Evolutionary conservation across 176 grass and related monocot genomes (phyloP), one percentile per base, ranked within the genome.

Genomic region (Hyparrhenia diplandra): DNA sequence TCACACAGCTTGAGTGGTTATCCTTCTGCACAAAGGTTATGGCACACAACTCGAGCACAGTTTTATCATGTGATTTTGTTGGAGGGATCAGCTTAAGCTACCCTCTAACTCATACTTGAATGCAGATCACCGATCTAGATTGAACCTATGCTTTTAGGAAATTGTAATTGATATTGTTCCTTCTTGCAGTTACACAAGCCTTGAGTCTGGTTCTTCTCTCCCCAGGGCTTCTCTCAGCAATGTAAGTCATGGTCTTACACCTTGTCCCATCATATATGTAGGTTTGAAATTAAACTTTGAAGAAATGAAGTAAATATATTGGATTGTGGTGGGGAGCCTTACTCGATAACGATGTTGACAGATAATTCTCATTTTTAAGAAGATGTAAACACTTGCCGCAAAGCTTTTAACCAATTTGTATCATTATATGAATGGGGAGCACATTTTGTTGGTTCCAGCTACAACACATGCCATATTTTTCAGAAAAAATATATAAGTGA

Each of bases 11-110:
- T 94, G 88, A 88, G 75, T 95, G 92, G 82, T 87, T 98, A 91
- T 93, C 80, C 92, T 82, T 94, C 95, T 89, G 85, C 96, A 98
- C 96, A 90, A 93, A 98, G 92, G 96, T 98, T 95, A 93, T 83
- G 73, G 92, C 88, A 91, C 92, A 83, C 82, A 87, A 93, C 88
- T 98, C 75, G 80, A 89, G 90, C 90, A 98, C 85, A 73, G 24
- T n/a, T 80, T 88, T 72, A 58, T 90, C 89, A 82, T 78, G 77
- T 81, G 77, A 36, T 76, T 85, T 78, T 82, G 49, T 75, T 88
- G 60, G 79, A 64, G 75, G 6, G 29, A 30, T 78, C 47, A 27
- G 51, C 66, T 77, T 85, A 51, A 37, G 67, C 25, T 85, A 23
- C 64, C 40, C 30, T 17, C 13, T 32, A 25, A 10, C 31, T 91